A percentile compares a stretch with the other conserved stretches of the same genome.
phyloP scores from a whole-genome alignment of 2,329 filamentous ascomycete species.

The Leptographium lundbergii region DNA sequence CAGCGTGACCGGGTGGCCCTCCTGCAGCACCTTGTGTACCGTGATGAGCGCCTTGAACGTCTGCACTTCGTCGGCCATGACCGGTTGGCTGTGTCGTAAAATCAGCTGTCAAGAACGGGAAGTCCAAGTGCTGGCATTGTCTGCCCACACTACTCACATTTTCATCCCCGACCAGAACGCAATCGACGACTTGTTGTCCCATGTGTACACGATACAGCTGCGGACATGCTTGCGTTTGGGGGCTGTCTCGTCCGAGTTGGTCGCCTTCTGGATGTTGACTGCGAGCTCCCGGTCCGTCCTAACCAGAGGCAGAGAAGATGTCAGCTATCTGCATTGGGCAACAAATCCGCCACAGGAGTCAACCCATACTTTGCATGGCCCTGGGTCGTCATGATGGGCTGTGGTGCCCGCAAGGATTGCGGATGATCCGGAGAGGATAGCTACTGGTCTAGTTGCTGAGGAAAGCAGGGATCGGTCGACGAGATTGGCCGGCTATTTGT shows the following conservation, averaged over 20 bases:
- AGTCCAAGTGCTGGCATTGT: neutral
- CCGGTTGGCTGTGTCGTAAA: constrained; percentile 62
- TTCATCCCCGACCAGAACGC: constrained; percentile 99
- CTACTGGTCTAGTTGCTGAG: neutral
- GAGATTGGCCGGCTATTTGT: neutral
- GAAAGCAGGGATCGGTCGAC: neutral
- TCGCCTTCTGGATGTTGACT: constrained; percentile 60
- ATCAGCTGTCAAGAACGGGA: neutral
- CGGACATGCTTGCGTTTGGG: constrained; percentile 87
- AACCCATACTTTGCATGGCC: constrained; percentile 10
- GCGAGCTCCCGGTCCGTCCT: constrained; percentile 58
- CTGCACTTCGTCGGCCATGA: constrained; percentile 94
- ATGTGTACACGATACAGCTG: constrained; percentile 95
- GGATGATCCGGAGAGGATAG: constrained; percentile 1
- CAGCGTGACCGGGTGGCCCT: constrained; percentile 80
- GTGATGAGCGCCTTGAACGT: constrained; percentile 98
- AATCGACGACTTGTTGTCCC: constrained; percentile 92
- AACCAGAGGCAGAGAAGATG: neutral
- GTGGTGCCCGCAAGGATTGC: neutral
- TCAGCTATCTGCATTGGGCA: neutral
- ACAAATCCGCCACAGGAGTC: neutral
- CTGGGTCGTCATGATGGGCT: constrained; percentile 11
- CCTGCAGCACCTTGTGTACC: constrained; percentile 92
- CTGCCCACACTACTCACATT: constrained; percentile 45
- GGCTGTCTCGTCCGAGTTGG: constrained; percentile 53